Evolutionary conservation across 1,139 yeast species (phyloP), one percentile per base, ranked within the genome.

Genomic region (Sugiyamaella neomexicana): DNA sequence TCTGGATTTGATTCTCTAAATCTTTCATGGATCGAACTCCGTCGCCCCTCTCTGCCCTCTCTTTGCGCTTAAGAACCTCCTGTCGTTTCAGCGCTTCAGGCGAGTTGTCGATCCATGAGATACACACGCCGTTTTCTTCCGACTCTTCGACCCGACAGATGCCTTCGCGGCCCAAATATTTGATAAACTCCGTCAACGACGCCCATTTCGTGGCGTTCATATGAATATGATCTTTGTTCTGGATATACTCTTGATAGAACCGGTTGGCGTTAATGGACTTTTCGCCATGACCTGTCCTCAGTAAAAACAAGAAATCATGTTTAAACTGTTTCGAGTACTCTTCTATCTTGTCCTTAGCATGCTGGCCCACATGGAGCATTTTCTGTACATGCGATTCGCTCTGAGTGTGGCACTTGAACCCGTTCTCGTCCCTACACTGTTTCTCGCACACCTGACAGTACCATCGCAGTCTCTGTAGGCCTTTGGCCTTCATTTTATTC

Each of bases 391-490:
- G 99, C 1, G 88, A 78, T 43, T 89, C 90, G 13, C 96, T 85
- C 58, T 79, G 78, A 16, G 85, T 76, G 69, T 93, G 99, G 67
- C 93, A 87, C 66, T 86, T 85, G 74, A 88, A 93, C 34, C 99
- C 99, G 71, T 93, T 93, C 60, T 88, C 93, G 68, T 95, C 99
- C 53, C 98, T 76, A 68, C 98, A 91, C 72, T 93, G 99, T 66
- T 91, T 89, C 65, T 79, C 81, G 65, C 99, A 93, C 1, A 89
- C 79, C 69, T 93, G 99, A 69, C 99, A 93, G 70, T 90, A 93
- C 77, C 81, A 93, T 60, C 82, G 79, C 50, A 95, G 79, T 65
- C 88, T 85, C 69, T 91, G 97, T 15, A 91, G 81, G 6, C 98
- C 98, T 40, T 82, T 77, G 16, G 91, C 82, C 70, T 89, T 88